Evolutionary conservation across 371 early-diverging fungal genomes (phyloP).

Genomic region (Basidiobolus meristosporus): DNA sequence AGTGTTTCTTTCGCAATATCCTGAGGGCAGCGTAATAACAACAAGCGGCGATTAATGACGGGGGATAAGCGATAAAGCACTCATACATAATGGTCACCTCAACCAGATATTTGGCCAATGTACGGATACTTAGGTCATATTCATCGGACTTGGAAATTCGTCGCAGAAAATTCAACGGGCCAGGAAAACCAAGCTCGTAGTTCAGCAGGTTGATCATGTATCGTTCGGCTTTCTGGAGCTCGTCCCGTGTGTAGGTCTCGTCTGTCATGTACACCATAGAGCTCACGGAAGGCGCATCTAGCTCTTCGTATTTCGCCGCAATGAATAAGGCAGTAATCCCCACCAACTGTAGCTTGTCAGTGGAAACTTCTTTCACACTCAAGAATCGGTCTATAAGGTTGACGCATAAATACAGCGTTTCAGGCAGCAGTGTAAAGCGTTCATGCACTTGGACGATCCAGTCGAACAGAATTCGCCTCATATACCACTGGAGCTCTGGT

Average conservation of each 20-base stretch:
- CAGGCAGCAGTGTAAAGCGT: constrained; percentile 64
- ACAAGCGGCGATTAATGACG: constrained; percentile 52
- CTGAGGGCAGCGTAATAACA: constrained; percentile 49
- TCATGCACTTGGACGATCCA: constrained; percentile 60
- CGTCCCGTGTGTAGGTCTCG: constrained; percentile 29
- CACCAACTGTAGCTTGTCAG: constrained; percentile 69
- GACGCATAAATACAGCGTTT: constrained; percentile 71
- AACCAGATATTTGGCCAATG: constrained; percentile 70
- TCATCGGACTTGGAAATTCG: constrained; percentile 58
- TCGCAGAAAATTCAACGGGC: constrained; percentile 55
- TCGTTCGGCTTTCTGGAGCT: constrained; percentile 49
- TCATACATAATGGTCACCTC: constrained; percentile 70
- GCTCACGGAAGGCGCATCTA: constrained; percentile 38
- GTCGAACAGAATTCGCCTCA: constrained; percentile 61
- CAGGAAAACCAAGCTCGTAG: constrained; percentile 51
- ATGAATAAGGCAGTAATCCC: constrained; percentile 67
- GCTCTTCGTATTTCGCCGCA: constrained; percentile 84
- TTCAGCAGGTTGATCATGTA: constrained; percentile 44
- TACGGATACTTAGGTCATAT: constrained; percentile 57
- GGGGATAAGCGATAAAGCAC: constrained; percentile 33
- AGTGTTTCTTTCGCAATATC: constrained; percentile 38
- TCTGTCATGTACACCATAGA: constrained; percentile 35
- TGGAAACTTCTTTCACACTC: constrained; percentile 38
- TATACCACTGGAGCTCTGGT: constrained; percentile 55
- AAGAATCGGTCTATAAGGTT: constrained; percentile 82